Percentiles rank a stretch among this genome's conserved stretches.
phyloP scores from a whole-genome alignment of 2,329 filamentous ascomycete species.

The Xylariaceae sp. region DNA sequence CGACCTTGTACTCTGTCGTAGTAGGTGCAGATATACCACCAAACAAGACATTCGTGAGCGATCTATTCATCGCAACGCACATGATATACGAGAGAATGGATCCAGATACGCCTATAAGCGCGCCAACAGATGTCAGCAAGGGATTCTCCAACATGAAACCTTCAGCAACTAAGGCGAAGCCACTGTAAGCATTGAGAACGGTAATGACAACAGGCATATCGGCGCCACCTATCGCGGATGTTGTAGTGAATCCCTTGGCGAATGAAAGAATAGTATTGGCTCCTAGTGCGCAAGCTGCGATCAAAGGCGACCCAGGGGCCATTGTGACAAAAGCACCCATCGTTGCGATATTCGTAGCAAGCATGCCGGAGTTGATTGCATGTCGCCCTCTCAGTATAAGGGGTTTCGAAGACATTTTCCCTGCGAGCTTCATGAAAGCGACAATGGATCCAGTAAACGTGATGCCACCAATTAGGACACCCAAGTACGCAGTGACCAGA shows the following conservation, averaged over 20 bases:
- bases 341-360: constrained; percentile 72
- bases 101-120: constrained; percentile 81
- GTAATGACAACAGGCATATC: constrained; percentile 93
- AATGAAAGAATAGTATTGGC: constrained; percentile 76
- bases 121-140: constrained; percentile 76
- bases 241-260: constrained; percentile 81
- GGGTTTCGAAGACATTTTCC: constrained; percentile 74
- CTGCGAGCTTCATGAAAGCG: constrained; percentile 81
- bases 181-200: constrained; percentile 84
- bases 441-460: constrained; percentile 90
- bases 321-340: constrained; percentile 80
- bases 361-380: constrained; percentile 65
- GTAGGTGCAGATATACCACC: constrained; percentile 67
- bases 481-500: constrained; percentile 79
- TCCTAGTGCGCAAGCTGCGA: constrained; percentile 72
- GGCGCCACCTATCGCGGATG: constrained; percentile 82
- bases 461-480: constrained; percentile 79
- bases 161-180: constrained; percentile 84
- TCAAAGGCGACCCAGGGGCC: constrained; percentile 70
- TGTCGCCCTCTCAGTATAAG: constrained; percentile 69
- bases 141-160: constrained; percentile 89
- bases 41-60: constrained; percentile 82
- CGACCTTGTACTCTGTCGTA: constrained; percentile 64
- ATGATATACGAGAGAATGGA: constrained; percentile 83
- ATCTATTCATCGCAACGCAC: constrained; percentile 89